Base-by-base conservation (phyloP, 768 basidiomycete genomes). In the Phylloporus arenicola region DNA sequence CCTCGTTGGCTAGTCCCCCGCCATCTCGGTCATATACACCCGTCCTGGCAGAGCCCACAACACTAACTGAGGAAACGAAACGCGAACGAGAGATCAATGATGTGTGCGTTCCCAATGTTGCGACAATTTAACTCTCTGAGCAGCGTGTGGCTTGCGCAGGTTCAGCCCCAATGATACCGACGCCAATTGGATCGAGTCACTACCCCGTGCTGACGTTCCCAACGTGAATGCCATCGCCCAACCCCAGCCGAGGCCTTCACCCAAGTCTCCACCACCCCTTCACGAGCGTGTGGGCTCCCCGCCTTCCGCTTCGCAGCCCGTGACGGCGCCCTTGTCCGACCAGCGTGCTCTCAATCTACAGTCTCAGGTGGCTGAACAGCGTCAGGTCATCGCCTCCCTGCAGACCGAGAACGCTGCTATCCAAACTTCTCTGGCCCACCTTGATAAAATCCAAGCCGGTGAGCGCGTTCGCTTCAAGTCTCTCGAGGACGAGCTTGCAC, bases 161-260 rank as follows among this genome's bases (percentile, higher is more conserved):
- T 84, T 81, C 61, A 54, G 68, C 9, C 72, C 75, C 52, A 74
- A 71, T 50, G 74, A 72, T 38, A 29, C 58, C 17, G 72, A 75
- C 47, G 33, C 61, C 22, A 77, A 80, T 52, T 88, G 87, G 86
- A 56, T 88, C 40, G 71, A 79, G 35, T 79, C 81, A 20, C 71
- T 88, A 46, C 69, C 81, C 27, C 78, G 73, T 52, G 73, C 70
- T 9, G 65, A 68, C 19, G 61, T 62, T 22, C 52, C 60, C n/a
- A 57, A 64, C 19, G 55, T 54, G 30, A 57, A 47, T 14, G 68
- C 65, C 37, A 62, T 68, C 38, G 62, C 73, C 12, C 72, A 74
- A 51, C 68, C 51, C 37, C 48, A 31, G 30, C 30, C 29, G 11
- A 12, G 30, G 58, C 35, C 55, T 11, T 56, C 43, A 31, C 51